These are phyloP conservation scores for Podaxis sp. DNA, from an alignment of 768 basidiomycete species.

Conservation along the genomic window DNA sequence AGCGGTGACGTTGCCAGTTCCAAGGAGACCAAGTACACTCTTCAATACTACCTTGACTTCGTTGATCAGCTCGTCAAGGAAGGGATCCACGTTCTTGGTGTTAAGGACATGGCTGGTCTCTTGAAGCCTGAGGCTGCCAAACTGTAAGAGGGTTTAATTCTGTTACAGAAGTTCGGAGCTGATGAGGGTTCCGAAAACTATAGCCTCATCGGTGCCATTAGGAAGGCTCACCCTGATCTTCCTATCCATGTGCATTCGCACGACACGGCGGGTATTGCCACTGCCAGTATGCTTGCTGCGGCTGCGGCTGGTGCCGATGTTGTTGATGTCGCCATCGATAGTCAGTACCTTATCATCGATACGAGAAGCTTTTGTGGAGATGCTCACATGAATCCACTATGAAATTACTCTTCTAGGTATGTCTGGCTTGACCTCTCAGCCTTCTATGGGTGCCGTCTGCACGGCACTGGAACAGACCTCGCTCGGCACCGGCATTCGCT, in stretches of 20 bases:
- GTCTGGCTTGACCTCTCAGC: constrained; percentile 97
- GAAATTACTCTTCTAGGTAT: constrained; percentile 56
- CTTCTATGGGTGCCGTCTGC: constrained; percentile 97
- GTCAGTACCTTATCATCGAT: constrained; percentile 41
- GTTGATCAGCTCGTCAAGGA: constrained; percentile 88
- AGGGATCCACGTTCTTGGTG: constrained; percentile 94
- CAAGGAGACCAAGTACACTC: constrained; percentile 94
- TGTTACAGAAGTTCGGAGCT: not conserved
- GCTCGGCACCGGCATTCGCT: constrained; percentile 93
- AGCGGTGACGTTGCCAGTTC: constrained; percentile 95
- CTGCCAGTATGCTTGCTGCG: constrained; percentile 95
- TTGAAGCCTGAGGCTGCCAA: constrained; percentile 93
- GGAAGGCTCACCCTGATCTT: constrained; percentile 93
- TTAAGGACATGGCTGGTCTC: constrained; percentile 99
- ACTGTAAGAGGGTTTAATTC: constrained; percentile 46
- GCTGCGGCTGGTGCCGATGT: constrained; percentile 98
- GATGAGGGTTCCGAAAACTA: constrained; percentile 2
- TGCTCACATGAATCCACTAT: constrained; percentile 12
- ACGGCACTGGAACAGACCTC: constrained; percentile 92
- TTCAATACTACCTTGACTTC: constrained; percentile 96
- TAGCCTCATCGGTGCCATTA: constrained; percentile 90
- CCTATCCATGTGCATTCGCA: constrained; percentile 99
- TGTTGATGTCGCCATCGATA: constrained; percentile 97
- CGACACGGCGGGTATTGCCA: constrained; percentile 97
- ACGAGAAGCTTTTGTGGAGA: not conserved